phyloP scores from a whole-genome alignment of 495 filamentous ascomycete genomes.

The Podospora pseudopauciseta region DNA sequence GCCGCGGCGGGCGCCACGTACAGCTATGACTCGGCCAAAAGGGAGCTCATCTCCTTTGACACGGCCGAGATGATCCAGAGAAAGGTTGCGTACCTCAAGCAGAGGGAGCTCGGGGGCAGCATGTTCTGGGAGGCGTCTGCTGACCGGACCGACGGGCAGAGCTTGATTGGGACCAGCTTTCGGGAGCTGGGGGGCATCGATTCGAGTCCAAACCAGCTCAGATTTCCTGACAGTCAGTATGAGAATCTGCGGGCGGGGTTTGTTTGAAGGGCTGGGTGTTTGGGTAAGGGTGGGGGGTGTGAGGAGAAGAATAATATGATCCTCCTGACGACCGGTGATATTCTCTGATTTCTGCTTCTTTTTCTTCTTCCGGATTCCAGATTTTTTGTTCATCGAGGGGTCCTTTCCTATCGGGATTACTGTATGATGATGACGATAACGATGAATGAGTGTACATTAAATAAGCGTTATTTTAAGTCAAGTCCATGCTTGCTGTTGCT shows the following conservation, averaged over 20 bases:
- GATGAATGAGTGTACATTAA: no score
- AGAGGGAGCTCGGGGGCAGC: slow-evolving; percentile 63
- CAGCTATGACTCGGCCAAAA: slow-evolving; percentile 58
- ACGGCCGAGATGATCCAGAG: slow-evolving; percentile 53
- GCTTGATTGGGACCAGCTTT: slow-evolving; percentile 57
- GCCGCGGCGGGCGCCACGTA: slow-evolving; percentile 55
- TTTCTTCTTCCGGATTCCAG: neutral
- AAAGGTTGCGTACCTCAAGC: slow-evolving; percentile 66
- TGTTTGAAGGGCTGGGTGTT: slow-evolving; percentile 5
- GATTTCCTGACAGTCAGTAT: slow-evolving; percentile 43
- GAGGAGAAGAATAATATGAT: no score
- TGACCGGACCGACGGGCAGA: slow-evolving; percentile 60
- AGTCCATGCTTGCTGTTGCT: no score
- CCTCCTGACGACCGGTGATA: no score
- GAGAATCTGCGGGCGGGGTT: slow-evolving; percentile 35
- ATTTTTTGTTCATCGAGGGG: no score
- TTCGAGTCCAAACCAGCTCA: slow-evolving; percentile 33
- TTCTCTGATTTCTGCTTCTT: neutral
- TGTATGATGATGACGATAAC: no score
- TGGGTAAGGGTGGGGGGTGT: neutral
- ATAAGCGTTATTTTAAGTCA: no score
- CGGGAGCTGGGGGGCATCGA: slow-evolving; percentile 38
- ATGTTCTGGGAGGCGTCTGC: slow-evolving; percentile 93
- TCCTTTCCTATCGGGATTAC: no score
- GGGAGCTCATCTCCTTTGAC: slow-evolving; percentile 72